phyloP scores from a whole-genome alignment of 352 stramenopile genomes.

The Elongisporangium anandrum region DNA sequence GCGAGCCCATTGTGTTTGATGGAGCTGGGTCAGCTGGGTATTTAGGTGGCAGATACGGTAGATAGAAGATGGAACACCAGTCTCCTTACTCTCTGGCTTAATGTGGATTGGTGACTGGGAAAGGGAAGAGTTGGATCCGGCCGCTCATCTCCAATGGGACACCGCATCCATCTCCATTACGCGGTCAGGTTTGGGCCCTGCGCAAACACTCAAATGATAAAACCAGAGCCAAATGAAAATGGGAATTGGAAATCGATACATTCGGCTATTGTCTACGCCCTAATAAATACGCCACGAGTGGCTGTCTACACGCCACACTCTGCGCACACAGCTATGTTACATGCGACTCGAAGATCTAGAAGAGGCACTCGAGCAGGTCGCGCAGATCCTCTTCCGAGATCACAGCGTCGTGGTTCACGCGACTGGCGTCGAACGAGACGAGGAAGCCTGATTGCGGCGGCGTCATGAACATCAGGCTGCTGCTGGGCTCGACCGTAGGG shows the following conservation, averaged over 20 bases:
- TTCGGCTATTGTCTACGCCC: background rate
- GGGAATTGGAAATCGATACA: background rate
- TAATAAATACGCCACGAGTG: background rate
- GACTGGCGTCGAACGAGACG: conserved; percentile 3
- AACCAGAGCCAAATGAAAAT: too few relatives aligned
- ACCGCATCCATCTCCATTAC: background rate
- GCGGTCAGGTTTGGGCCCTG: background rate
- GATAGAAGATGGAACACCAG: too few relatives aligned
- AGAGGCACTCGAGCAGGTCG: conserved; percentile 39
- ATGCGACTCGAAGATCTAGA: conserved; percentile 10
- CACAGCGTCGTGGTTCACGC: conserved; percentile 6
- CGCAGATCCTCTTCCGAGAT: conserved; percentile 37
- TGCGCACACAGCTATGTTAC: background rate
- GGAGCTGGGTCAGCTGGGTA: too few relatives aligned
- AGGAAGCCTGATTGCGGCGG: conserved; percentile 20
- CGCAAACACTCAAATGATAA: background rate
- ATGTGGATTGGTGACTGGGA: background rate
- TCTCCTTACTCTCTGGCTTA: too few relatives aligned
- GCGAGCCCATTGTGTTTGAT: too few relatives aligned
- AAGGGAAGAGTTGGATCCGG: background rate
- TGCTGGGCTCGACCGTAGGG: conserved; percentile 30
- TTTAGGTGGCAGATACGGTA: too few relatives aligned
- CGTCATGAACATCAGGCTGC: conserved; percentile 25
- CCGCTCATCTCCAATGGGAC: background rate
- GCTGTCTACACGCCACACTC: background rate